phyloP scores from a whole-genome alignment of 2,329 filamentous ascomycete genomes.

The Aspergillus hortae region DNA sequence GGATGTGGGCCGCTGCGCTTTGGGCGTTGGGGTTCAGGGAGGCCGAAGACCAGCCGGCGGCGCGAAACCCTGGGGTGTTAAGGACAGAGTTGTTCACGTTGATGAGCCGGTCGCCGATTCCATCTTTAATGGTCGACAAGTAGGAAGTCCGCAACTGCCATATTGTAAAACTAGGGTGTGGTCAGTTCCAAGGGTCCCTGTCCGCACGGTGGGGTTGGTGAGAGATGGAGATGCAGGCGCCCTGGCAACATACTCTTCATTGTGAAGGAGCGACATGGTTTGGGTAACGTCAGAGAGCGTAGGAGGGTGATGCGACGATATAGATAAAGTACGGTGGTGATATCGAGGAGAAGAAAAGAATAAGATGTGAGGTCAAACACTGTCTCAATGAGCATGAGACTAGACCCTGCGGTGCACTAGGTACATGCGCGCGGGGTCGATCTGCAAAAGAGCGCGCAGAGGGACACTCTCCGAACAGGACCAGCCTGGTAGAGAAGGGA shows the following conservation, averaged over 20 bases:
- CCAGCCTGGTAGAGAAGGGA: constrained; percentile 27
- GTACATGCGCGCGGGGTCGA: constrained; percentile 5
- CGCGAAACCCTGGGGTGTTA: constrained; percentile 62
- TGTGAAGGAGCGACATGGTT: constrained; percentile 49
- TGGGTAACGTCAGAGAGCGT: neutral
- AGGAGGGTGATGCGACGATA: neutral
- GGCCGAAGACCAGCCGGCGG: constrained; percentile 56
- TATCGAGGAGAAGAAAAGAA: neutral
- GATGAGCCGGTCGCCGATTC: constrained; percentile 63
- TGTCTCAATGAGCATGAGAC: constrained; percentile 9
- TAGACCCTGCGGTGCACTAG: constrained; percentile 9
- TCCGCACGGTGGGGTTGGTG: neutral
- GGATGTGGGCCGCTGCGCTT: constrained; percentile 52
- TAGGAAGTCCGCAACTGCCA: constrained; percentile 65
- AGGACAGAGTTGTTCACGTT: constrained; percentile 61
- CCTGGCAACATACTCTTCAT: constrained; percentile 45
- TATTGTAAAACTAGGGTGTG: constrained; percentile 54
- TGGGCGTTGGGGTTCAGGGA: constrained; percentile 31
- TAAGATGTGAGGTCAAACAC: constrained; percentile 3
- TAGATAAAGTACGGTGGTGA: neutral
- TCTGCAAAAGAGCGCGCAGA: constrained; percentile 7
- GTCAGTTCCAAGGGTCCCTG: constrained; percentile 12
- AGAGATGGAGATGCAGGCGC: neutral
- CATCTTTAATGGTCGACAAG: constrained; percentile 61
- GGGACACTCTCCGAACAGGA: constrained; percentile 23